phyloP scores from a whole-genome alignment of 1,284 basidiomycete species.

The Ceratobasidium sp. region DNA sequence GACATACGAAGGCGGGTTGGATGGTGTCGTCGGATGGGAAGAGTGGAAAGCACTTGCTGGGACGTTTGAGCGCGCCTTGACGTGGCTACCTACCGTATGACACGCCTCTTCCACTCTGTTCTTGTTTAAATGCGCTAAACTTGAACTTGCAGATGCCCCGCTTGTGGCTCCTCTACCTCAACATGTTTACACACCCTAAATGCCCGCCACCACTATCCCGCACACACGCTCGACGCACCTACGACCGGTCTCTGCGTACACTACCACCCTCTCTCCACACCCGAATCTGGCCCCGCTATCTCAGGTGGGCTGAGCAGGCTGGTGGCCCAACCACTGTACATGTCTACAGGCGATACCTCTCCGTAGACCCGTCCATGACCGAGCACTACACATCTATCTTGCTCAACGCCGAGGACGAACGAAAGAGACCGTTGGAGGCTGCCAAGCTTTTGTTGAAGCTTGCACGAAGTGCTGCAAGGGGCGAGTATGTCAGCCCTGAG shows the following conservation, averaged over 20 bases:
- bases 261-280: slow-evolving; percentile 94
- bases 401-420: slow-evolving; percentile 67
- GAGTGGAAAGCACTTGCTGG: slow-evolving; percentile 94
- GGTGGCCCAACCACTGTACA: slow-evolving; percentile 87
- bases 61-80: slow-evolving; percentile 89
- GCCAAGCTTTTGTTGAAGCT: slow-evolving; percentile 88
- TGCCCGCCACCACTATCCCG: slow-evolving; percentile 86
- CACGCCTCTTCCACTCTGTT: background rate
- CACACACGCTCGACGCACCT: slow-evolving; percentile 92
- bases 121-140: background rate
- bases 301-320: slow-evolving; percentile 89
- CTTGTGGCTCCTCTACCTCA: slow-evolving; percentile 92
- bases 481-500: slow-evolving; percentile 87
- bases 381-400: slow-evolving; percentile 84
- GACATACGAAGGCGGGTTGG: slow-evolving; percentile 84
- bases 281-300: slow-evolving; percentile 92
- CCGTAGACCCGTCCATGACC: slow-evolving; percentile 83
- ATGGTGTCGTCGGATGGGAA: slow-evolving; percentile 88
- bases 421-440: slow-evolving; percentile 89
- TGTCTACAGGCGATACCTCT: slow-evolving; percentile 90
- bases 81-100: slow-evolving; percentile 90
- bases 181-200: slow-evolving; percentile 87
- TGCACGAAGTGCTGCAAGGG: slow-evolving; percentile 81
- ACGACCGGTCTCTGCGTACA: slow-evolving; percentile 93
- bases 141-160: slow-evolving; percentile 76